These are phyloP conservation scores for Begonia loranthoides DNA, from an alignment of 306 rosid species.

Conservation along the genomic window DNA sequence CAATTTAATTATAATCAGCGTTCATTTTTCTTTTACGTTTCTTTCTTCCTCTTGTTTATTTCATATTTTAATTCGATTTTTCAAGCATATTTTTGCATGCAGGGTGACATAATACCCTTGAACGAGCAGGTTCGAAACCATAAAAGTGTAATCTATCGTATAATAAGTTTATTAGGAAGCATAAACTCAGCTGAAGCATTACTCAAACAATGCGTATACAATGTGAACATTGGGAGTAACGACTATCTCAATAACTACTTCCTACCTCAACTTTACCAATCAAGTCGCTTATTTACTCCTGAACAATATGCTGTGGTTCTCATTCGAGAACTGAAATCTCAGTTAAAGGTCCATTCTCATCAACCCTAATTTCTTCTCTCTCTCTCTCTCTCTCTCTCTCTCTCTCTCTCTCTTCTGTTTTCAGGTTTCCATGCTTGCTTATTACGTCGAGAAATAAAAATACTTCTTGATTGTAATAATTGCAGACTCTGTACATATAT, in stretches of 20 bases:
- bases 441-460: too few relatives aligned
- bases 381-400: neutral
- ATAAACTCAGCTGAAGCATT: neutral
- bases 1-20: neutral
- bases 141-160: conserved; percentile 8
- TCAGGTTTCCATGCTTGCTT: neutral
- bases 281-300: conserved; percentile 5
- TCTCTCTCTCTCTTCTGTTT: neutral
- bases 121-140: conserved; percentile 29
- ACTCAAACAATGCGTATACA: conserved; percentile 49
- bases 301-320: conserved; percentile 21
- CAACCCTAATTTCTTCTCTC: neutral
- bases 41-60: neutral
- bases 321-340: conserved; percentile 9
- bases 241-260: conserved; percentile 66
- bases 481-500: conserved; percentile 8
- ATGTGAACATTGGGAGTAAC: conserved; percentile 34
- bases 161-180: conserved; percentile 9
- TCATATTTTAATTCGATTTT: neutral
- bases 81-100: neutral
- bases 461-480: neutral
- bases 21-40: neutral
- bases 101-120: conserved; percentile 39
- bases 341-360: conserved; percentile 21
- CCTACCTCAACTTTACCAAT: conserved; percentile 13